Conservation (phyloP, 2,329 filamentous ascomycete species). For the Trichophyton rubrum region DNA sequence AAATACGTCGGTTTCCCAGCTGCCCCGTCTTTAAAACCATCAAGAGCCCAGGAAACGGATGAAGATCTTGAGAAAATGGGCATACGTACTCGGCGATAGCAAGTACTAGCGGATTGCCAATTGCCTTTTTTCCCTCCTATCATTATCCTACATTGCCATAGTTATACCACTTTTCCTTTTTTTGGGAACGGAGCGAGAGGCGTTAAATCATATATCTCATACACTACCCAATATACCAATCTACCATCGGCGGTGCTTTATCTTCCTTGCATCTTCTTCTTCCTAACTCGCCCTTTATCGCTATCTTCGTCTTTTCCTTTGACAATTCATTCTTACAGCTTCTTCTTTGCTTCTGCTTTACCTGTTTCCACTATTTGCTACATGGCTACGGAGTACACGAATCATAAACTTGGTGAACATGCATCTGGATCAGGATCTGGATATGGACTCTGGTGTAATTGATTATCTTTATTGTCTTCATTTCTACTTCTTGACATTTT, state of each 20-base stretch:
- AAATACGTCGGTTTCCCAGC: constrained; percentile 96
- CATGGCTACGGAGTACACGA: neutral
- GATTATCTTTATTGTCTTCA: neutral
- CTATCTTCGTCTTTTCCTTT: neutral
- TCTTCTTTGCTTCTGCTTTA: neutral
- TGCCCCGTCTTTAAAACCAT: constrained; percentile 69
- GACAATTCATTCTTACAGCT: neutral
- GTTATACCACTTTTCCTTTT: too few species aligned
- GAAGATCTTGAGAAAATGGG: constrained; percentile 83
- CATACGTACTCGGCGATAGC: constrained; percentile 36
- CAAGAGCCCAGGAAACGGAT: constrained; percentile 61
- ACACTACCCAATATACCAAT: neutral
- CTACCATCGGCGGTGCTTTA: neutral
- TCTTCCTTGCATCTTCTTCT: neutral
- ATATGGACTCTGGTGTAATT: neutral
- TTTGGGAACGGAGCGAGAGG: neutral
- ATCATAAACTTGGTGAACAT: neutral
- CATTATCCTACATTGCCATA: too few species aligned
- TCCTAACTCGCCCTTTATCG: neutral
- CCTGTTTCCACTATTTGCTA: neutral
- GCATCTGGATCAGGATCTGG: neutral
- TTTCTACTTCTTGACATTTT: neutral
- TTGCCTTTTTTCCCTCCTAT: too few species aligned
- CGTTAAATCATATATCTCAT: neutral
- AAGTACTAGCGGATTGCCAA: too few species aligned